Evolutionary conservation across 2,329 filamentous ascomycete genomes (phyloP).

Genomic region (Aspergillus vadensis): DNA sequence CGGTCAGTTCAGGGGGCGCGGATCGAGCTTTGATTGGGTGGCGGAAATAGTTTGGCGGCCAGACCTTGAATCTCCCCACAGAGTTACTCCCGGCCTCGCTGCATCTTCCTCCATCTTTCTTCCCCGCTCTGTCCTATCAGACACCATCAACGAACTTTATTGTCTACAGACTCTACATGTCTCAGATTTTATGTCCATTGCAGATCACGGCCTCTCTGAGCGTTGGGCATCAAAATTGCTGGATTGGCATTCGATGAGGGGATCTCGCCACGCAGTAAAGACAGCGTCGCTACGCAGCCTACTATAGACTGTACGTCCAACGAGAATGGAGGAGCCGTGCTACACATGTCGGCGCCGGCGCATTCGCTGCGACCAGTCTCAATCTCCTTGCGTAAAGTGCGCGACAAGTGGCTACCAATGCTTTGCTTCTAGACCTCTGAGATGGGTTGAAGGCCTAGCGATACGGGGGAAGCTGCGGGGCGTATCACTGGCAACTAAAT

Average conservation of each 20-base stretch:
- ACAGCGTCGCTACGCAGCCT: not conserved
- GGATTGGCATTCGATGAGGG: not conserved
- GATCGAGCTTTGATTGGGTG: not conserved
- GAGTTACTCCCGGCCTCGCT: not conserved
- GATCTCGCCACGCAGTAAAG: not conserved
- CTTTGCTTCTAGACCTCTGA: conserved; percentile 33
- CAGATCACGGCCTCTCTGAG: not conserved
- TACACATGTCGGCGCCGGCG: conserved; percentile 41
- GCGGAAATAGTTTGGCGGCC: not conserved
- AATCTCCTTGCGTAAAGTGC: conserved; percentile 37
- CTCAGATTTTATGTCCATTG: not conserved
- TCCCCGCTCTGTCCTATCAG: not conserved
- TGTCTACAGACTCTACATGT: not conserved
- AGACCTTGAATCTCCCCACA: too few relatives aligned
- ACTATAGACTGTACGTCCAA: not conserved
- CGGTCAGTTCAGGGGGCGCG: not conserved
- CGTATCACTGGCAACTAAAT: conserved; percentile 19
- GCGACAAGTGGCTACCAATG: conserved; percentile 37
- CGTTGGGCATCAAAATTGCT: not conserved
- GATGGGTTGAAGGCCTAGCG: conserved; percentile 41
- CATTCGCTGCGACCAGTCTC: conserved; percentile 37
- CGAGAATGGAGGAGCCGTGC: conserved; percentile 25
- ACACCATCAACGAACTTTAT: not conserved
- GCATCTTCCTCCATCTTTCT: not conserved
- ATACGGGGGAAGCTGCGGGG: conserved; percentile 38